Percentiles rank a stretch among this genome's conserved stretches.
These are phyloP conservation scores for Brassica nigra DNA, from an alignment of 345 rosid genomes.

Conservation along the genomic window DNA sequence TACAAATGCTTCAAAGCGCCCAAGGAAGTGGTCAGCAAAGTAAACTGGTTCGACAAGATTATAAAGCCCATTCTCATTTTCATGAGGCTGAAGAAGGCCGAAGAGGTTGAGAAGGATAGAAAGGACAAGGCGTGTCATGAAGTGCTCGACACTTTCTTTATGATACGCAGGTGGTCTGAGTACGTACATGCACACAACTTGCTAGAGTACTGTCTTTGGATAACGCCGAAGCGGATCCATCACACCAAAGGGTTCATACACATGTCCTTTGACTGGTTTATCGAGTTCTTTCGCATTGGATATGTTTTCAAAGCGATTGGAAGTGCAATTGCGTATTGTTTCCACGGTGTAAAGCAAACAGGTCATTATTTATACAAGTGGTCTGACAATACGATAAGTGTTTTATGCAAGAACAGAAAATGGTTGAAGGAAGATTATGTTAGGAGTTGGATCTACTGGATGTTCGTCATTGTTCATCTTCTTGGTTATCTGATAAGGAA, in stretches of 20 bases:
- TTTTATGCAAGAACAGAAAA: background rate
- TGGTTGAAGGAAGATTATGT: background rate
- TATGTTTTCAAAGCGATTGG: background rate
- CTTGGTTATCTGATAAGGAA: background rate
- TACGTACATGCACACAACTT: constrained; percentile 51
- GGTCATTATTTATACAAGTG: background rate
- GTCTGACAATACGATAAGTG: background rate
- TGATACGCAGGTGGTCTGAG: constrained; percentile 59
- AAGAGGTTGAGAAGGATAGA: background rate
- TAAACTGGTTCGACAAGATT: background rate
- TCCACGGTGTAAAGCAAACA: background rate
- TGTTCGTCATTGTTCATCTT: background rate
- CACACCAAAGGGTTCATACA: constrained; percentile 26
- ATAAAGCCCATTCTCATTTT: background rate
- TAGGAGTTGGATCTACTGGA: background rate
- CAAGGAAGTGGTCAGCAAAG: no score
- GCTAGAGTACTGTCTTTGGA: constrained; percentile 50
- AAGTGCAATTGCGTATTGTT: background rate
- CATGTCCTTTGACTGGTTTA: background rate
- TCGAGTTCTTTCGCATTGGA: background rate
- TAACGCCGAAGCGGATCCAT: constrained; percentile 35
- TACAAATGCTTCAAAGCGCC: no score
- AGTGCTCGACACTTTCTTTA: constrained; percentile 40
- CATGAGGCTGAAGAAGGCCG: background rate
- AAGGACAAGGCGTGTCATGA: background rate